Base-by-base conservation (phyloP, 345 rosid genomes). In the Linum tenue region DNA sequence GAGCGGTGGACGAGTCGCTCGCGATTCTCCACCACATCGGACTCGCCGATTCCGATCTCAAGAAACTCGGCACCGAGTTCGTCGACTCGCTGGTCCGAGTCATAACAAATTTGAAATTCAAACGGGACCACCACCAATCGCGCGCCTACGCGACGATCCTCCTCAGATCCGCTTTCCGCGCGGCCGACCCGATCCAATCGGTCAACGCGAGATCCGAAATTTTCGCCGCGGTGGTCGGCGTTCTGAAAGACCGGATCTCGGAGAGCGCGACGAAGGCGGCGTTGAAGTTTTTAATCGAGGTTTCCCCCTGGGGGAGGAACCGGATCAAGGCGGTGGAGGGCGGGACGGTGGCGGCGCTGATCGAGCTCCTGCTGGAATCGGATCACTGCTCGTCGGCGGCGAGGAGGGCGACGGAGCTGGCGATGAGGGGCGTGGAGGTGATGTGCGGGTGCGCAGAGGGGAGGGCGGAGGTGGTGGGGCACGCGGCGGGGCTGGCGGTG, bases 301-400 rank as follows among this genome's bases (percentile, higher is more conserved):
- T 79, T 9, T 79, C 81, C 66, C 83, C 90, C 1, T 83, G 86
- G 94, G 88, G 88, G 7, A 70, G 85, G 57, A 87, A 83, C 82
- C 58, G 85, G 73, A 68, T 76, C 75, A 87, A 82, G 63, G 86
- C 86, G 0, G 73, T 76, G 0, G 80, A 76, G n/a, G 84, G 76
- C 1, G 76, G 83, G 0, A 79, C 70, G 2, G 72, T 83, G 5
- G 14, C 66, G 0, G 72, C 72, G 3, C 51, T 87, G 60, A 57
- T 57, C 37, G 60, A 57, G 60, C 37, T 57, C 12, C 60, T 57
- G 37, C 10, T 57, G 31, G 60, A 57, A 10, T 22, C 10, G 36
- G 9, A 10, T 48, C 53, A 5, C 50, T 11, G 3, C 10, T 43
- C 6, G 50, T 7, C 9, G 53, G 53, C 0, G 14, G 14, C 14